phyloP scores from a whole-genome alignment of 2,329 filamentous ascomycete species.

The Dothidotthia symphoricarpi region DNA sequence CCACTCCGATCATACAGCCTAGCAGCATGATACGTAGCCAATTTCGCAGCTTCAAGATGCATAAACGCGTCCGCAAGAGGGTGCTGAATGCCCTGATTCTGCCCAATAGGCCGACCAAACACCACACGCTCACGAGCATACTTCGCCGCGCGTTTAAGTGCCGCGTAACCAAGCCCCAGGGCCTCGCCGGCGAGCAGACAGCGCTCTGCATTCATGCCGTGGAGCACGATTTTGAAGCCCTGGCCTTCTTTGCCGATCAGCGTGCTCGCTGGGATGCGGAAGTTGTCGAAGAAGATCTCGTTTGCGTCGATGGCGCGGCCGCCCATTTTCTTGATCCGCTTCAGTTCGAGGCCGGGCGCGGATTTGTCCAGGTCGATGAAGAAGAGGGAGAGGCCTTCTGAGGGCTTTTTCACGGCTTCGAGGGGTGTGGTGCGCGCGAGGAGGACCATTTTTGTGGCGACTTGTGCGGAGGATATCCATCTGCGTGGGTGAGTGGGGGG shows the following conservation, averaged over 20 bases:
- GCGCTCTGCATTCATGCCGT: conserved; percentile 53
- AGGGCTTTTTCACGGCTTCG: conserved; percentile 66
- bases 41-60: conserved; percentile 60
- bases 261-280: conserved; percentile 61
- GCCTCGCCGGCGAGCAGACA: conserved; percentile 68
- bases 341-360: conserved; percentile 62
- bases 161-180: conserved; percentile 75
- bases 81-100: conserved; percentile 61
- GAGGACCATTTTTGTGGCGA: conserved; percentile 79
- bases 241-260: conserved; percentile 71
- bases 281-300: conserved; percentile 84
- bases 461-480: conserved; percentile 84
- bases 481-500: conserved; percentile 2
- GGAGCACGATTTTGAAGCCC: conserved; percentile 67
- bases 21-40: conserved; percentile 61
- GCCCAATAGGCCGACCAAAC: conserved; percentile 58
- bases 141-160: conserved; percentile 40
- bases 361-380: conserved; percentile 71
- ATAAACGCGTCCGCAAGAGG: conserved; percentile 60
- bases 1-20: conserved; percentile 55
- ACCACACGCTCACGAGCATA: conserved; percentile 54
- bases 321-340: conserved; percentile 81
- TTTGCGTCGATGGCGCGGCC: conserved; percentile 80
- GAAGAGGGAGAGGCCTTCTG: conserved; percentile 76
- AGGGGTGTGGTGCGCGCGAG: conserved; percentile 72